These are phyloP conservation scores for Cordyceps pruinosa DNA, from an alignment of 2,329 filamentous ascomycete species.

Conservation along the genomic window DNA sequence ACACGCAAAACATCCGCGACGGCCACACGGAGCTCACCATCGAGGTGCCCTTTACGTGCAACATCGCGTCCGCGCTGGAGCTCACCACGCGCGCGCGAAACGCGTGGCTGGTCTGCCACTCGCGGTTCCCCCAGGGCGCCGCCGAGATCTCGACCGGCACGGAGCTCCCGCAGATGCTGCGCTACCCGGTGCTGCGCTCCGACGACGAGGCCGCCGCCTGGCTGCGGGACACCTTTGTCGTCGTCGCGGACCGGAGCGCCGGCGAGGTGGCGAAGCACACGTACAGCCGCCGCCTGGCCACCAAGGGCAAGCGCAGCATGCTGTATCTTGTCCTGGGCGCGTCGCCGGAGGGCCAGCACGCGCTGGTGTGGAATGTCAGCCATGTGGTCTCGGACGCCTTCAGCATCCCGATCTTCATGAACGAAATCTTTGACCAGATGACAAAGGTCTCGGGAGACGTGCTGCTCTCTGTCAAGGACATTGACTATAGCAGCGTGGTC, in stretches of 20 bases:
- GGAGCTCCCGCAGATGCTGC: neutral
- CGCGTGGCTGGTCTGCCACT: neutral
- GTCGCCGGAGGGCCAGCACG: neutral
- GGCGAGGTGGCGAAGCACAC: neutral
- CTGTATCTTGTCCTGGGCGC: neutral
- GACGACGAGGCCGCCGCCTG: neutral
- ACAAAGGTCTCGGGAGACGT: neutral
- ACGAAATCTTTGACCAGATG: neutral
- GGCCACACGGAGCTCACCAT: slow-evolving; percentile 4
- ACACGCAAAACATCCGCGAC: neutral
- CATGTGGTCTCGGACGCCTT: neutral
- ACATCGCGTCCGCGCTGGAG: neutral
- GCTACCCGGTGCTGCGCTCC: neutral
- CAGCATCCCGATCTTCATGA: neutral
- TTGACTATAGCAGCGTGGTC: neutral
- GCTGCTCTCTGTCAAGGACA: neutral
- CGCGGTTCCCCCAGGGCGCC: neutral
- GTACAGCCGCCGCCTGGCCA: neutral
- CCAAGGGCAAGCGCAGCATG: slow-evolving; percentile 4
- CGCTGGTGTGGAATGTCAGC: neutral
- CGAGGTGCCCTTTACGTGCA: neutral
- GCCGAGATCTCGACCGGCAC: neutral
- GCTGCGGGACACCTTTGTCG: neutral
- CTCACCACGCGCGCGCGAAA: neutral
- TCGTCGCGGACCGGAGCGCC: neutral